Evolutionary conservation across 805 yeast species (phyloP).

Genomic region (Metschnikowia lachancei): DNA sequence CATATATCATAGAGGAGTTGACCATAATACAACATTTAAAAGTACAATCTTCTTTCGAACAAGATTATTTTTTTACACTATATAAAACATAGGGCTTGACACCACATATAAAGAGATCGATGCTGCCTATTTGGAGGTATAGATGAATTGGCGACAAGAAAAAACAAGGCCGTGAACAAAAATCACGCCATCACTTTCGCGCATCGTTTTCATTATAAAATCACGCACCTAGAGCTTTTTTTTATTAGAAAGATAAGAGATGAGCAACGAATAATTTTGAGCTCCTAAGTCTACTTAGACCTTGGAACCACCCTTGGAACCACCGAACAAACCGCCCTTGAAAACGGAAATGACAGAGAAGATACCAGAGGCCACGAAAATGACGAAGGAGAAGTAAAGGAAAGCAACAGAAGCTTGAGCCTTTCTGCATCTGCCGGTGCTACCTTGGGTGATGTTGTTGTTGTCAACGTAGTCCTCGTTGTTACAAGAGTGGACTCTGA

Average conservation of each 20-base stretch:
- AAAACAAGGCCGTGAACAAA: background rate
- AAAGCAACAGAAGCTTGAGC: constrained; percentile 84
- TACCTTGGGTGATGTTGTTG: constrained; percentile 75
- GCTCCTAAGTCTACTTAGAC: constrained; percentile 1
- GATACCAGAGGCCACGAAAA: constrained; percentile 64
- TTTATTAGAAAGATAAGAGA: background rate
- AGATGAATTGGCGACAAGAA: background rate
- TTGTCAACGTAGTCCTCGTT: constrained; percentile 63
- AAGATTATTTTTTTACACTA: constrained; percentile 8
- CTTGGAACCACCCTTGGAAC: constrained; percentile 19
- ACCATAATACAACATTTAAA: background rate
- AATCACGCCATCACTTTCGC: background rate
- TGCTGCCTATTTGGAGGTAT: constrained; percentile 3
- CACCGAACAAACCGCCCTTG: constrained; percentile 47
- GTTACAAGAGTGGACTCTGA: constrained; percentile 81
- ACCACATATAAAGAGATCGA: background rate
- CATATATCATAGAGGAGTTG: background rate
- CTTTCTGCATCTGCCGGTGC: constrained; percentile 85
- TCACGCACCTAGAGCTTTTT: background rate
- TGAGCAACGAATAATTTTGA: background rate
- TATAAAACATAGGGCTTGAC: background rate
- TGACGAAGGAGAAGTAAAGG: constrained; percentile 78
- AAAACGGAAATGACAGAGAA: constrained; percentile 57
- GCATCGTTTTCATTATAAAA: background rate
- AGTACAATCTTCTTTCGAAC: background rate